phyloP scores from a whole-genome alignment of 2,329 filamentous ascomycete species.

The Karstenula rhodostoma region DNA sequence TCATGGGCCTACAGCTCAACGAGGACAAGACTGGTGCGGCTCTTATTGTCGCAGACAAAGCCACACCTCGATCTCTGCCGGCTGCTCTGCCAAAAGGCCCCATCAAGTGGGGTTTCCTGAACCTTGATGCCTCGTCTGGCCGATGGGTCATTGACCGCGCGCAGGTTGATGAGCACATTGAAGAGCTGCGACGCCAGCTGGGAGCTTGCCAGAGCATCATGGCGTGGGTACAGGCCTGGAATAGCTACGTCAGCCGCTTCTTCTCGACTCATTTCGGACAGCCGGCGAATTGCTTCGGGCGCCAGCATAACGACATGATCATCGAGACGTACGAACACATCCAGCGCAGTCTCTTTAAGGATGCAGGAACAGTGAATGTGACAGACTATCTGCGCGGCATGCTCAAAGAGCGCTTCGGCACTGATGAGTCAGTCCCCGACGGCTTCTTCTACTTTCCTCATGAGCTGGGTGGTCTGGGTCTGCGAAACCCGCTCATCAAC shows the following conservation, averaged over 20 bases:
- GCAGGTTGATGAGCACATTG: constrained; percentile 67
- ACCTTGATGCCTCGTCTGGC: constrained; percentile 61
- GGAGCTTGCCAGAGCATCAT: constrained; percentile 64
- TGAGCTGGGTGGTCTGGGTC: constrained; percentile 56
- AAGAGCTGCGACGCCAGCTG: constrained; percentile 67
- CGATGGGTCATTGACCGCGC: constrained; percentile 67
- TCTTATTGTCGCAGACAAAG: constrained; percentile 45
- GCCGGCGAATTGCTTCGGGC: constrained; percentile 63
- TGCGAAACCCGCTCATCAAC: constrained; percentile 58
- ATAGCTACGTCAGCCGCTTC: constrained; percentile 65
- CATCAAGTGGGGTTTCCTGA: constrained; percentile 68
- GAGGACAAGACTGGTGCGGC: constrained; percentile 65
- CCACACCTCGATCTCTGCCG: constrained; percentile 30
- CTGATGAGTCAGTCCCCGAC: constrained; percentile 51
- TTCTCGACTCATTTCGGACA: constrained; percentile 66
- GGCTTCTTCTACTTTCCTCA: constrained; percentile 59
- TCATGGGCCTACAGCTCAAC: constrained; percentile 68
- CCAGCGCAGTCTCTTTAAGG: constrained; percentile 60
- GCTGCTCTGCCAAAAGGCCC: constrained; percentile 59
- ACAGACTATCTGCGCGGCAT: constrained; percentile 59
- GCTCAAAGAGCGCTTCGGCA: constrained; percentile 52
- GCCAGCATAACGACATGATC: constrained; percentile 64
- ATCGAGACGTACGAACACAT: constrained; percentile 62
- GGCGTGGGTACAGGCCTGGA: constrained; percentile 68
- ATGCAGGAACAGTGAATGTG: constrained; percentile 51